These are phyloP conservation scores for Calvatia gigantea DNA, from an alignment of 768 basidiomycete genomes.

Conservation along the genomic window DNA sequence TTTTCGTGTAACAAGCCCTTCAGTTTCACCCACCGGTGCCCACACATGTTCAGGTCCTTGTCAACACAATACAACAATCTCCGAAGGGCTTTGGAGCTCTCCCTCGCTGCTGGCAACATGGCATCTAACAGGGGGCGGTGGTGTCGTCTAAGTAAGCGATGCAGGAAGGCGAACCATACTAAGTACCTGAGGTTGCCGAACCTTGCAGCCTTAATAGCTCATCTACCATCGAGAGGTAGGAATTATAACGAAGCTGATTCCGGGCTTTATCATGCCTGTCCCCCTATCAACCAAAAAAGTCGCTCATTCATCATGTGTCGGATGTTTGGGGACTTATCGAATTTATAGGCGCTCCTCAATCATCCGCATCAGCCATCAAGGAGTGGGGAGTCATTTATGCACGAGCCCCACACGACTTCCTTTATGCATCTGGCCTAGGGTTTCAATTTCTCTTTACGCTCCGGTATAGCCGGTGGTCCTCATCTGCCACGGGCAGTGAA, in stretches of 20 bases:
- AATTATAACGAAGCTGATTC: slow-evolving; percentile 85
- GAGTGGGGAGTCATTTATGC: too few species aligned
- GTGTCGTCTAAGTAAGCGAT: neutral
- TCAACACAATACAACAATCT: slow-evolving; percentile 57
- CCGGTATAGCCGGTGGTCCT: too few species aligned
- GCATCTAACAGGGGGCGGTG: slow-evolving; percentile 47
- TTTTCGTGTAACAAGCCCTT: slow-evolving; percentile 75
- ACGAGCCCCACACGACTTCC: too few species aligned
- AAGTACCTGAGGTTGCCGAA: slow-evolving; percentile 36
- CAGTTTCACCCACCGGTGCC: slow-evolving; percentile 88
- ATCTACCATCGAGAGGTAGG: slow-evolving; percentile 68
- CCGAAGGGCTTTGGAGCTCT: slow-evolving; percentile 41
- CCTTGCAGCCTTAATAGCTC: slow-evolving; percentile 53
- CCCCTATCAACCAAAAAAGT: too few species aligned
- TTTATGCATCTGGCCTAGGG: too few species aligned
- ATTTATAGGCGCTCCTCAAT: too few species aligned
- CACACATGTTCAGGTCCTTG: slow-evolving; percentile 83
- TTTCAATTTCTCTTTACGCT: too few species aligned
- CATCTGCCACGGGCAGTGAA: too few species aligned
- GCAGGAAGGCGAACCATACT: neutral
- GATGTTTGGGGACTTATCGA: too few species aligned
- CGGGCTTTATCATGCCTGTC: slow-evolving; percentile 82
- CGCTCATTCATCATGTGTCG: too few species aligned
- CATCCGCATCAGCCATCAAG: too few species aligned
- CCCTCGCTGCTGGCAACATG: slow-evolving; percentile 55